These are phyloP conservation scores for Lojkania enalia DNA, from an alignment of 2,329 filamentous ascomycete species.

Conservation along the genomic window DNA sequence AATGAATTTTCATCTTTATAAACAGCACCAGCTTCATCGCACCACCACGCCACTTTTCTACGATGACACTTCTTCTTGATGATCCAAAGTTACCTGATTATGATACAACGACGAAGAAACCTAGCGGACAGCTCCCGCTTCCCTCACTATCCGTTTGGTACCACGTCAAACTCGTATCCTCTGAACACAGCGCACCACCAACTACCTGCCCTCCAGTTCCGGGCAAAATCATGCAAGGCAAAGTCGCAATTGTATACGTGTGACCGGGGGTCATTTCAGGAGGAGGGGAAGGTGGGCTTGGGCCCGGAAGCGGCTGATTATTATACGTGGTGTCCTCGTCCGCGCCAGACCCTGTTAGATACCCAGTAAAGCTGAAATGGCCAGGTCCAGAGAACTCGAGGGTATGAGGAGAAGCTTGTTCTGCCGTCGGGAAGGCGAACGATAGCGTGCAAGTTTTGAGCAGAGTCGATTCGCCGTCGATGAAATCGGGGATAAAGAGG, in stretches of 20 bases:
- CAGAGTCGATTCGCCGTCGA: constrained; percentile 14
- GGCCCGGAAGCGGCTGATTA: constrained; percentile 20
- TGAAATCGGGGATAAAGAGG: constrained; percentile 17
- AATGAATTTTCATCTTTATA: too few species aligned
- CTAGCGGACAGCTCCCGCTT: constrained; percentile 20
- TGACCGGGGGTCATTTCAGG: constrained; percentile 19
- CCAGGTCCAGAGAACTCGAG: constrained; percentile 16
- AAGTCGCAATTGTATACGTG: constrained; percentile 20
- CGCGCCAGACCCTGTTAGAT: constrained; percentile 18
- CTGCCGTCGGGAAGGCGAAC: constrained; percentile 16
- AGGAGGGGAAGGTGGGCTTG: constrained; percentile 23
- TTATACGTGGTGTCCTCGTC: constrained; percentile 21
- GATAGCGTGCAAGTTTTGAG: constrained; percentile 21
- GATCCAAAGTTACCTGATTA: too few species aligned
- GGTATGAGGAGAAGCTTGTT: constrained; percentile 15
- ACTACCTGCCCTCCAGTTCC: constrained; percentile 17
- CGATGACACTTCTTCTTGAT: too few species aligned
- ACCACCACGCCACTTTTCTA: too few species aligned
- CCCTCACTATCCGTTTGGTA: constrained; percentile 14
- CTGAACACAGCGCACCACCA: constrained; percentile 21
- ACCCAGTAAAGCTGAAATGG: constrained; percentile 25
- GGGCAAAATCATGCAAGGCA: constrained; percentile 19
- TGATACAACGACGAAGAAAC: constrained; percentile 26
- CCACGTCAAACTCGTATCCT: constrained; percentile 23
- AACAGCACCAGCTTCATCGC: too few species aligned